A percentile compares a stretch with the other conserved stretches of the same genome.
Conservation (phyloP, 1,284 basidiomycete genomes). For the Fistulina hepatica region DNA sequence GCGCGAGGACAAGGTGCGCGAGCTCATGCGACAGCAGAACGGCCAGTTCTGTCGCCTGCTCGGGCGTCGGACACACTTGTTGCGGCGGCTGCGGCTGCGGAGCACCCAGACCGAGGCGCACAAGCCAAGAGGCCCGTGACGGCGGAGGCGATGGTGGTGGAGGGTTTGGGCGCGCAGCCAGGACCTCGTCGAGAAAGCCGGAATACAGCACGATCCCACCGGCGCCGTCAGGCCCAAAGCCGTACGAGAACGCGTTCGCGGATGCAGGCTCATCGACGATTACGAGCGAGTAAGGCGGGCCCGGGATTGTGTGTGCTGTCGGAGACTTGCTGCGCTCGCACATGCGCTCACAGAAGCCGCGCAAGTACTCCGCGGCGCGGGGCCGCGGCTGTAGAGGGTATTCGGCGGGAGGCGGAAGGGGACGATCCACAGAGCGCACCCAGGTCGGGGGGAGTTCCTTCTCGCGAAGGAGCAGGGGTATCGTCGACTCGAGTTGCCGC, state of each 20-base stretch:
- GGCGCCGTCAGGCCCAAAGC: conserved; percentile 81
- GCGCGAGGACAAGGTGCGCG: conserved; percentile 75
- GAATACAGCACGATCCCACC: conserved; percentile 86
- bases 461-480: conserved; percentile 55
- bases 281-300: conserved; percentile 79
- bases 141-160: conserved; percentile 18
- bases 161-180: conserved; percentile 34
- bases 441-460: conserved; percentile 42
- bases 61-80: conserved; percentile 55
- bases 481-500: conserved; percentile 57
- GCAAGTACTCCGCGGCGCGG: conserved; percentile 53
- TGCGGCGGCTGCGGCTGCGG: conserved; percentile 25
- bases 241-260: conserved; percentile 83
- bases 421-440: conserved; percentile 40
- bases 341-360: conserved; percentile 39
- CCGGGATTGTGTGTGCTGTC: conserved; percentile 50
- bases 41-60: conserved; percentile 77
- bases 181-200: conserved; percentile 75
- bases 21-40: conserved; percentile 83
- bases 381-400: conserved; percentile 64
- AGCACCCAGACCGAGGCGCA: conserved; percentile 35
- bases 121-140: conserved; percentile 34
- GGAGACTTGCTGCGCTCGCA: conserved; percentile 30
- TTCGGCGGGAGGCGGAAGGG: conserved; percentile 62
- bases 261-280: conserved; percentile 72